These are phyloP conservation scores for Candida dendrica DNA, from an alignment of 805 yeast species.

Conservation along the genomic window DNA sequence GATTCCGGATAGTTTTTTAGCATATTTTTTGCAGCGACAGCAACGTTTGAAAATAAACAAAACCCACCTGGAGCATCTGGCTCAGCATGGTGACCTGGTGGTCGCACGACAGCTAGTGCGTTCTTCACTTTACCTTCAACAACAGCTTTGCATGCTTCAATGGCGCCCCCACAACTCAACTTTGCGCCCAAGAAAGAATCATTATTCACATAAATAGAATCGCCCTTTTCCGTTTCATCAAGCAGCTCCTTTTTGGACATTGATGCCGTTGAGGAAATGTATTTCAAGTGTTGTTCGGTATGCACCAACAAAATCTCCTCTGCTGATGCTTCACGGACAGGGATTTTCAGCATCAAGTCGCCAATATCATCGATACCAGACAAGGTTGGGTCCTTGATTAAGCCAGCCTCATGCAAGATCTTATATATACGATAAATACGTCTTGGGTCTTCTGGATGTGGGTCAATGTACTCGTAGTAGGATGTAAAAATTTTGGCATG, in stretches of 20 bases:
- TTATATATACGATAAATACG: conserved; percentile 91
- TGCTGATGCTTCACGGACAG: conserved; percentile 79
- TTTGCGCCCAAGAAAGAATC: conserved; percentile 85
- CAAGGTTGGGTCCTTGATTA: conserved; percentile 74
- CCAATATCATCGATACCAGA: conserved; percentile 67
- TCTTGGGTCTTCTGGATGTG: conserved; percentile 98
- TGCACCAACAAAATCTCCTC: conserved; percentile 88
- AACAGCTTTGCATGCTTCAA: conserved; percentile 93
- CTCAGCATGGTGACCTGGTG: conserved; percentile 99
- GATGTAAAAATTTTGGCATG: conserved; percentile 93
- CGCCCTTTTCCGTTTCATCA: conserved; percentile 84
- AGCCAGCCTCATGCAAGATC: conserved; percentile 88
- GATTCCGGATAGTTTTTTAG: conserved; percentile 80
- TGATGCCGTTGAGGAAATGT: conserved; percentile 63
- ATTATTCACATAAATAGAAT: conserved; percentile 90
- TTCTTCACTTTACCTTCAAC: conserved; percentile 89
- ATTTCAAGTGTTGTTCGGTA: conserved; percentile 69
- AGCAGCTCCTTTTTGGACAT: conserved; percentile 74
- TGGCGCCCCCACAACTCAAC: conserved; percentile 93
- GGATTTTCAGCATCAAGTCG: conserved; percentile 79
- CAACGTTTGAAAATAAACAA: conserved; percentile 92
- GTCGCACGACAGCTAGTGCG: conserved; percentile 90
- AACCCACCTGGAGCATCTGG: conserved; percentile 97
- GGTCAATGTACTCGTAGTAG: conserved; percentile 90
- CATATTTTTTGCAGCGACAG: conserved; percentile 89